Conservation (phyloP, 2,329 filamentous ascomycete genomes). For the Phialophora verrucosa region DNA sequence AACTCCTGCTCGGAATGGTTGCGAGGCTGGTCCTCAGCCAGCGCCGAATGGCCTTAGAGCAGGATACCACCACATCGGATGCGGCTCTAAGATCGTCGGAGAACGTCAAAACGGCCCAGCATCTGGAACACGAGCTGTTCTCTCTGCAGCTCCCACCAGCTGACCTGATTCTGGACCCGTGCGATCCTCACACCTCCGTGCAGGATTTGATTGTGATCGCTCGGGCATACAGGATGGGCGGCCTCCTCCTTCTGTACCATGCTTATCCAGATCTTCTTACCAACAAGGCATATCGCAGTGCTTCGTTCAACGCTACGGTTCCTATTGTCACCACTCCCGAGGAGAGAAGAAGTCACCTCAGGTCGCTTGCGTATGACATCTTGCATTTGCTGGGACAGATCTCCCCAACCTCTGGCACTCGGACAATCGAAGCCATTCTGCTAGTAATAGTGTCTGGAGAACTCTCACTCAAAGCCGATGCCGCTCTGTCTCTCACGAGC, state of each 20-base stretch:
- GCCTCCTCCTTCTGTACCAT: slow-evolving; percentile 18
- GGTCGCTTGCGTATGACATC: slow-evolving; percentile 5
- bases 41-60: slow-evolving; percentile 1
- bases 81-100: background rate
- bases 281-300: background rate
- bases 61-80: background rate
- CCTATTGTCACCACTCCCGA: too few relatives aligned
- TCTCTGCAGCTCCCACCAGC: slow-evolving; percentile 16
- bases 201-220: slow-evolving; percentile 20
- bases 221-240: slow-evolving; percentile 13
- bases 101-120: background rate
- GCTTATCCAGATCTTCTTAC: slow-evolving; percentile 14
- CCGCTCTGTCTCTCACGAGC: background rate
- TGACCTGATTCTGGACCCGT: slow-evolving; percentile 5
- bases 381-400: slow-evolving; percentile 12
- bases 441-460: slow-evolving; percentile 19
- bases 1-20: slow-evolving; percentile 19
- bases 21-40: slow-evolving; percentile 13
- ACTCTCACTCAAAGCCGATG: background rate
- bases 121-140: slow-evolving; percentile 9
- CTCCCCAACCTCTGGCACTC: slow-evolving; percentile 15
- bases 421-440: slow-evolving; percentile 21
- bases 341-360: background rate
- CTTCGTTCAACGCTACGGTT: background rate
- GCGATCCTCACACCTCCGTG: slow-evolving; percentile 16